These are phyloP conservation scores for Fistulina hepatica DNA, from an alignment of 1,284 basidiomycete species.

Conservation along the genomic window DNA sequence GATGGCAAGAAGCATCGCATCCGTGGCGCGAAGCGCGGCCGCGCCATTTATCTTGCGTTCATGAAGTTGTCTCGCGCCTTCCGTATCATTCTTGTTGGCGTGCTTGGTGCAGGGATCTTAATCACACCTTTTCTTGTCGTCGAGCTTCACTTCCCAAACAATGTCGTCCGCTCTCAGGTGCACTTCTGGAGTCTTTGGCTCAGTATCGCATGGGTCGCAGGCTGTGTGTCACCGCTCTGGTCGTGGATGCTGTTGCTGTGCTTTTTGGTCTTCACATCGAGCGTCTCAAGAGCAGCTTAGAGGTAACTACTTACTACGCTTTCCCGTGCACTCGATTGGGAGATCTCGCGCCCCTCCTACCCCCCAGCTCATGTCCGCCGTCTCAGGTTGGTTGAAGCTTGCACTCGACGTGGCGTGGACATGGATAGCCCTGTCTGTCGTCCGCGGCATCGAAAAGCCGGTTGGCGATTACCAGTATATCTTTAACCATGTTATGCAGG, in stretches of 20 bases:
- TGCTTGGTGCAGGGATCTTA: slow-evolving; percentile 50
- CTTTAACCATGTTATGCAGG: slow-evolving; percentile 62
- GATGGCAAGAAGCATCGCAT: slow-evolving; percentile 16
- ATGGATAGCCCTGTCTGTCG: slow-evolving; percentile 59
- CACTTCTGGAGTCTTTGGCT: slow-evolving; percentile 67
- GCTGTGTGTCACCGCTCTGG: slow-evolving; percentile 43
- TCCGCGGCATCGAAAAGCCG: slow-evolving; percentile 45
- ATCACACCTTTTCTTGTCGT: slow-evolving; percentile 63
- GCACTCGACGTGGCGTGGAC: slow-evolving; percentile 53
- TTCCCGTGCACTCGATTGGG: slow-evolving; percentile 3
- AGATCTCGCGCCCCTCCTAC: slow-evolving; percentile 10
- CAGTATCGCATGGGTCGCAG: slow-evolving; percentile 56
- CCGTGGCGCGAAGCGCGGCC: slow-evolving; percentile 33
- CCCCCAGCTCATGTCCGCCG: slow-evolving; percentile 52
- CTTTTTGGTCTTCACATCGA: slow-evolving; percentile 54
- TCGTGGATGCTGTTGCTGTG: slow-evolving; percentile 43
- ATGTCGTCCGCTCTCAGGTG: slow-evolving; percentile 40
- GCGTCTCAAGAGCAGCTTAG: slow-evolving; percentile 49
- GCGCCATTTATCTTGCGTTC: slow-evolving; percentile 51
- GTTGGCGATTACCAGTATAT: slow-evolving; percentile 55
- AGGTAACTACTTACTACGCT: slow-evolving; percentile 35
- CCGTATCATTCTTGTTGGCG: slow-evolving; percentile 43
- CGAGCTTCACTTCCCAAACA: slow-evolving; percentile 45
- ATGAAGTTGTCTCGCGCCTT: slow-evolving; percentile 55
- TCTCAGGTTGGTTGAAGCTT: slow-evolving; percentile 61